Base-by-base conservation (phyloP, 306 rosid species). In the Cucumis hystrix region DNA sequence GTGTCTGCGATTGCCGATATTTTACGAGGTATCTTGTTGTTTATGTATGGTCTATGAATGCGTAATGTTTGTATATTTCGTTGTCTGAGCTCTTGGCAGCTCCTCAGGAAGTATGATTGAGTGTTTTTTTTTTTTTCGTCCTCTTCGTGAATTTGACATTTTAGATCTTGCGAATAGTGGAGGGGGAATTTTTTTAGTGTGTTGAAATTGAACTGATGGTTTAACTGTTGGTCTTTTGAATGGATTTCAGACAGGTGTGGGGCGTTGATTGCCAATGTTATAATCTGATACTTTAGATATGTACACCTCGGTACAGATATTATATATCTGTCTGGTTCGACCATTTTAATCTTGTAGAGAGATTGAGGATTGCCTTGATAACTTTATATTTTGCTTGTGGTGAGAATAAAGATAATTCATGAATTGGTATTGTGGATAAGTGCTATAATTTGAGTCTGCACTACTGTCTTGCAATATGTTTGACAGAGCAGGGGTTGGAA, bases 1-100 rank as follows among this genome's bases (percentile, higher is more conserved):
- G 59, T 92, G 84, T 15, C 85, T 56, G 97, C 99, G 77, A 83
- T 95, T 89, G 93, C 97, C 40, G 90, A 92, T 83, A 84, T 84
- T 80, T 86, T 95, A 56, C 77, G 80, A 84, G 97, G 97, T 95
- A 77, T 23, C n/a, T 64, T 56, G n/a, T 65, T 4, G 55, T 41
- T 7, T 37, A 2, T 66, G 64, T 78, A 79, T 71, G 57, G 52
- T 69, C 40, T 70, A 3, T 70, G 1, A 47, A 14, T 47, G 59
- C 39, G n/a, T 45, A 69, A 45, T 28, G 60, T 49, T 49, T 1
- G 33, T 43, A 25, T 2, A 14, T 70, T 15, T 70, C 23, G n/a
- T 25, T 17, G 4, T 45, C 23, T 49, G 41, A 13, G 37, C 56
- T 70, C 21, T 7, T 47, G 52, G 11, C 74, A 41, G 55, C 33